phyloP scores from a whole-genome alignment of 2,329 filamentous ascomycete genomes.

The Elsinoe ampelina region DNA sequence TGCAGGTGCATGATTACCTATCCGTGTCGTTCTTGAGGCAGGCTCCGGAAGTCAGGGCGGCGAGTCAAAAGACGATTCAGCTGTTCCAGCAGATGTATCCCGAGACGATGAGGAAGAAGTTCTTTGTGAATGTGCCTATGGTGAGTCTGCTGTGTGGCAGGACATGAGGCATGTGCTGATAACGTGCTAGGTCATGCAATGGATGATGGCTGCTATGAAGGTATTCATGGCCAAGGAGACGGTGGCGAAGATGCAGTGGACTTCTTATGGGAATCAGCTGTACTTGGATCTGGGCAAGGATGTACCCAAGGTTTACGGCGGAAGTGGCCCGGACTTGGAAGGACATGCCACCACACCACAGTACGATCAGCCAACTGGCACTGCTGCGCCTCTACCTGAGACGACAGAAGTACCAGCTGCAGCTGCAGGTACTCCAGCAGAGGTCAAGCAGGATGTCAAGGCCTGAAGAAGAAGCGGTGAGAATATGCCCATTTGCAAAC shows the following conservation, averaged over 20 bases:
- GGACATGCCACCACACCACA: slow-evolving; percentile 35
- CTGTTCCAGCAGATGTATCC: slow-evolving; percentile 77
- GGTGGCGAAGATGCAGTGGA: slow-evolving; percentile 40
- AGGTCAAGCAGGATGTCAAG: slow-evolving; percentile 2
- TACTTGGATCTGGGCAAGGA: slow-evolving; percentile 55
- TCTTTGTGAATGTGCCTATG: slow-evolving; percentile 86
- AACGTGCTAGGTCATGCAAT: slow-evolving; percentile 60
- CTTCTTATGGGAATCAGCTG: slow-evolving; percentile 55
- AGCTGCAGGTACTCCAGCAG: neutral
- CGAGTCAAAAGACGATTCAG: slow-evolving; percentile 71
- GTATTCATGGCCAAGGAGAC: slow-evolving; percentile 40
- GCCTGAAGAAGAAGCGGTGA: neutral
- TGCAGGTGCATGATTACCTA: slow-evolving; percentile 90
- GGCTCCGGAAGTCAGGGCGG: slow-evolving; percentile 65
- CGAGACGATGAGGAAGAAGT: slow-evolving; percentile 82
- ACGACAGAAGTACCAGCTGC: slow-evolving; percentile 7
- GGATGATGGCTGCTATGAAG: slow-evolving; percentile 45
- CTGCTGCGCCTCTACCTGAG: neutral
- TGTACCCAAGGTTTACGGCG: slow-evolving; percentile 71
- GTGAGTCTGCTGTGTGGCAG: slow-evolving; percentile 18
- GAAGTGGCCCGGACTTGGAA: slow-evolving; percentile 50
- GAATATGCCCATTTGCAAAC: neutral
- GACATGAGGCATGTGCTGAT: neutral
- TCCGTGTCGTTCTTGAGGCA: slow-evolving; percentile 78
- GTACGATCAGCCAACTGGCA: slow-evolving; percentile 20